Conservation (phyloP, 179 eudicot genomes). For the Amaranthus tricolor region DNA sequence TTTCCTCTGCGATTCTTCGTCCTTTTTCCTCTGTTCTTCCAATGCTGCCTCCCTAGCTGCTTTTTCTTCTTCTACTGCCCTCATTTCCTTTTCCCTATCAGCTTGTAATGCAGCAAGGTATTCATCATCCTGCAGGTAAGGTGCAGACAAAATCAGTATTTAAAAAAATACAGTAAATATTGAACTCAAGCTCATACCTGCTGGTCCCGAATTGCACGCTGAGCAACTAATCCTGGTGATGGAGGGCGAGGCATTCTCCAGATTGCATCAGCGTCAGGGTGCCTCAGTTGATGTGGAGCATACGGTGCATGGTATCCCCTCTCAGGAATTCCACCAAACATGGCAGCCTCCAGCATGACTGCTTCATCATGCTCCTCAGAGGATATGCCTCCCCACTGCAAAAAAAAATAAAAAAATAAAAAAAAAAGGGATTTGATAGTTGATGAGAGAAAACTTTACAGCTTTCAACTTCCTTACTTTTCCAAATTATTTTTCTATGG, state of each 20-base stretch:
- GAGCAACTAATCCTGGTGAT: constrained; percentile 82
- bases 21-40: constrained; percentile 61
- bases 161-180: neutral
- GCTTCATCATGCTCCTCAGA: constrained; percentile 99
- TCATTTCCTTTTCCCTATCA: constrained; percentile 84
- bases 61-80: constrained; percentile 61
- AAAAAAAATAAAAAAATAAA: neutral
- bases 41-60: constrained; percentile 68
- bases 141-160: neutral
- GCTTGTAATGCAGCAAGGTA: constrained; percentile 94
- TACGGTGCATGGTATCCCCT: constrained; percentile 51
- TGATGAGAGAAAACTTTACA: neutral
- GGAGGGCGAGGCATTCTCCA: constrained; percentile 70
- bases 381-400: constrained; percentile 97
- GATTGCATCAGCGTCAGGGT: constrained; percentile 41
- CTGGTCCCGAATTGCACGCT: constrained; percentile 79
- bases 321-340: constrained; percentile 90
- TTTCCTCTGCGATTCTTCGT: constrained; percentile 58
- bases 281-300: constrained; percentile 51
- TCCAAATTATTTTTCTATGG: neutral
- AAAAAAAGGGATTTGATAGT: neutral
- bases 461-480: constrained; percentile 2
- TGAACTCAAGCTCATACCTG: constrained; percentile 49
- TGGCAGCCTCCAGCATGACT: constrained; percentile 97
- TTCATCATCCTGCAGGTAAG: constrained; percentile 72